A percentile compares a stretch with the other conserved stretches of the same genome.
phyloP scores from a whole-genome alignment of 2,329 filamentous ascomycete species.

The Colletotrichum sp. region DNA sequence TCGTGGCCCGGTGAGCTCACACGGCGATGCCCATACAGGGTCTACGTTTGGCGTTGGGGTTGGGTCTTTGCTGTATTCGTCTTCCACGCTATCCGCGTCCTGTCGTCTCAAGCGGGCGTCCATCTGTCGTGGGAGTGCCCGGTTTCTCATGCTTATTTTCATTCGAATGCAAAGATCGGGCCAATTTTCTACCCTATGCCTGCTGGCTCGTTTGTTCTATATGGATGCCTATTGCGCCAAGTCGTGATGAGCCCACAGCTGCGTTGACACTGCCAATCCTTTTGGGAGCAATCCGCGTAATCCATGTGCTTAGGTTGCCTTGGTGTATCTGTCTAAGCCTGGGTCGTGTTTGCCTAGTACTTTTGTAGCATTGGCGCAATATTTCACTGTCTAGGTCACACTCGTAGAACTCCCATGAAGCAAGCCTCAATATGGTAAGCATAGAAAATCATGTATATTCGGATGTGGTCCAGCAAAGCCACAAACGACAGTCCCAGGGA shows the following conservation, averaged over 20 bases:
- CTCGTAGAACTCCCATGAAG: rapidly evolving
- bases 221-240: not conserved
- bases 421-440: not conserved
- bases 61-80: rapidly evolving
- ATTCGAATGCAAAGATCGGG: not conserved
- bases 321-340: not conserved
- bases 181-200: not conserved
- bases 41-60: not conserved
- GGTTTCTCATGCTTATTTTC: not conserved
- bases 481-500: not conserved
- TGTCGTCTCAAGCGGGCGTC: not conserved
- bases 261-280: rapidly evolving
- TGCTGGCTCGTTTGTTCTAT: not conserved
- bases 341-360: not conserved
- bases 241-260: not conserved
- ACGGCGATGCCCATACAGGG: not conserved
- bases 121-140: rapidly evolving
- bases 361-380: not conserved
- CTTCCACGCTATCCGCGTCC: not conserved
- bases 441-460: not conserved
- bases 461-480: not conserved
- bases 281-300: rapidly evolving
- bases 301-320: not conserved
- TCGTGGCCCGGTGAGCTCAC: not conserved
- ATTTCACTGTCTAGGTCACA: not conserved